phyloP scores from a whole-genome alignment of 208 protist species.

The Leptomonas seymouri region DNA sequence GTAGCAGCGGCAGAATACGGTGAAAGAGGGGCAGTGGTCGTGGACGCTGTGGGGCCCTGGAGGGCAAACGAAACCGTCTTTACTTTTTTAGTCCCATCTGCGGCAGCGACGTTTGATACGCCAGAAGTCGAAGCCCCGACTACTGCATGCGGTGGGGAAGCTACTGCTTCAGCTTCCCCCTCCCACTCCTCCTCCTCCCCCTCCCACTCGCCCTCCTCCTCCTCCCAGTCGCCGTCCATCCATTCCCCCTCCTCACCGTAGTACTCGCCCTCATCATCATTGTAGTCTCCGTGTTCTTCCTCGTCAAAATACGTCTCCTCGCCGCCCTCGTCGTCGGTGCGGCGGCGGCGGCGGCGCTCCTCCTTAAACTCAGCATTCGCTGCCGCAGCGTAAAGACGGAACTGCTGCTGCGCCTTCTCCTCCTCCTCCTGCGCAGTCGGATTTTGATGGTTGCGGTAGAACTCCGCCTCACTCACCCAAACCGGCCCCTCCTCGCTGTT shows the following conservation, averaged over 20 bases:
- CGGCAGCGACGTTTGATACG: too few relatives aligned
- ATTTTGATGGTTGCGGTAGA: slow-evolving; percentile 46
- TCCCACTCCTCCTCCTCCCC: slow-evolving; percentile 5
- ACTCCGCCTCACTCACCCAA: slow-evolving; percentile 70
- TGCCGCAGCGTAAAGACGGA: slow-evolving; percentile 32
- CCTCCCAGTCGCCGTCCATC: slow-evolving; percentile 23
- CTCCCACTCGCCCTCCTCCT: not conserved
- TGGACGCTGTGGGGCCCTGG: not conserved
- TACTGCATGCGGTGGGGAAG: slow-evolving; percentile 6
- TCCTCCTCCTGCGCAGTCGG: slow-evolving; percentile 27
- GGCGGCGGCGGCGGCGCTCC: slow-evolving; percentile 5
- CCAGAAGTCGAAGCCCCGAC: too few relatives aligned
- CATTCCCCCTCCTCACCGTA: slow-evolving; percentile 26
- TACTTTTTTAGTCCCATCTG: not conserved
- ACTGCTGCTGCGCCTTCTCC: slow-evolving; percentile 19
- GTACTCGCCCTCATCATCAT: slow-evolving; percentile 32
- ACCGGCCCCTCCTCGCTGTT: slow-evolving; percentile 32
- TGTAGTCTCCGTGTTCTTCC: slow-evolving; percentile 21
- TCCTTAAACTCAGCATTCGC: slow-evolving; percentile 30
- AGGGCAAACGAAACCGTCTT: slow-evolving; percentile 4
- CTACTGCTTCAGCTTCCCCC: not conserved
- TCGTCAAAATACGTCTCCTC: slow-evolving; percentile 13
- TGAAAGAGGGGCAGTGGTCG: not conserved
- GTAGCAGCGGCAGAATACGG: not conserved
- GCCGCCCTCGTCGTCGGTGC: slow-evolving; percentile 9